phyloP scores from a whole-genome alignment of 2,329 filamentous ascomycete species.

The Thermothelomyces thermophilus region DNA sequence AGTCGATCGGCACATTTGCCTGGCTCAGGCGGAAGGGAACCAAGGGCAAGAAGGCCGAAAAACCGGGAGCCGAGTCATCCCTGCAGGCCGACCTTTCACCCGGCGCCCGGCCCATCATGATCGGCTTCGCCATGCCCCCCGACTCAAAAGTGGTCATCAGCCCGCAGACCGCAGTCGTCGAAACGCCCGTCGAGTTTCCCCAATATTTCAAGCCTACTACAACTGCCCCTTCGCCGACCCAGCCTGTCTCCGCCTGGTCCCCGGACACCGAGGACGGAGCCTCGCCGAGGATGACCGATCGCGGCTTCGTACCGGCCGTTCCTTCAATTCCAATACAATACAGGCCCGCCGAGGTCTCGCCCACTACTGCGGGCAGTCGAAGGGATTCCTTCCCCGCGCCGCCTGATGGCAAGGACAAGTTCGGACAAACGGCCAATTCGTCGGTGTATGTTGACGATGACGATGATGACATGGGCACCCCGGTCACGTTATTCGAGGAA shows the following conservation, averaged over 20 bases:
- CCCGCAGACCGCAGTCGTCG: slow-evolving; percentile 42
- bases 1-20: slow-evolving; percentile 51
- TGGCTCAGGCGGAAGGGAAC: slow-evolving; percentile 44
- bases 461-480: slow-evolving; percentile 44
- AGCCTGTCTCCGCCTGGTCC: slow-evolving; percentile 48
- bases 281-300: slow-evolving; percentile 28
- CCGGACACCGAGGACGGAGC: slow-evolving; percentile 52
- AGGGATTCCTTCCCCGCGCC: slow-evolving; percentile 32
- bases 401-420: slow-evolving; percentile 7
- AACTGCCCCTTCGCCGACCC: slow-evolving; percentile 34
- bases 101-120: slow-evolving; percentile 63
- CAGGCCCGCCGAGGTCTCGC: slow-evolving; percentile 12
- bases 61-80: slow-evolving; percentile 22
- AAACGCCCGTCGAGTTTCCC: slow-evolving; percentile 34
- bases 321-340: slow-evolving; percentile 45
- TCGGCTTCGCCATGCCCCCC: slow-evolving; percentile 61
- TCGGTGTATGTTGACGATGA: slow-evolving; percentile 38
- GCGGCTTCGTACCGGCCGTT: slow-evolving; percentile 49
- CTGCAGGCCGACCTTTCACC: slow-evolving; percentile 52
- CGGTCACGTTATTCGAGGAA: slow-evolving; percentile 65
- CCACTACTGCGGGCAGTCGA: slow-evolving; percentile 35
- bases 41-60: slow-evolving; percentile 26
- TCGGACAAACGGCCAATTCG: slow-evolving; percentile 14
- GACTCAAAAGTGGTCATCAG: slow-evolving; percentile 43
- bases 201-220: slow-evolving; percentile 22